A percentile compares a stretch with the other conserved stretches of the same genome.
Conservation (phyloP, 371 early-diverging fungal species). For the Zychaea mexicana region DNA sequence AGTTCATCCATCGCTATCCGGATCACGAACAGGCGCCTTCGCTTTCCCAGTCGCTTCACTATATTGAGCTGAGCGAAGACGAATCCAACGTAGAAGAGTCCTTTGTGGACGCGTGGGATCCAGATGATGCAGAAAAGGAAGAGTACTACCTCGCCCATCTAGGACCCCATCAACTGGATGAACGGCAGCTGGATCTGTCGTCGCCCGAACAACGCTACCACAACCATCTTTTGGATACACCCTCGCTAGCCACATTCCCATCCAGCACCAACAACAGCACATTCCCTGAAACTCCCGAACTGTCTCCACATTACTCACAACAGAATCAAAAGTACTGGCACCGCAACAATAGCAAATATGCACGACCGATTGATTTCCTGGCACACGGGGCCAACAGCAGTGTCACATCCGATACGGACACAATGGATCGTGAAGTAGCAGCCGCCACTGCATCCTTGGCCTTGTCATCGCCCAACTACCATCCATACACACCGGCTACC, state of each 20-base stretch:
- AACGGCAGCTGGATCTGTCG: constrained; percentile 4
- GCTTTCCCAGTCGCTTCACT: constrained; percentile 13
- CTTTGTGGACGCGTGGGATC: constrained; percentile 20
- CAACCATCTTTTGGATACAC: background rate
- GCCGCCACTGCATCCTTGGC: constrained; percentile 28
- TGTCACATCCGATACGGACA: constrained; percentile 38
- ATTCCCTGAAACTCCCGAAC: constrained; percentile 17
- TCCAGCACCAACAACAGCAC: constrained; percentile 7
- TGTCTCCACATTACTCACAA: constrained; percentile 11
- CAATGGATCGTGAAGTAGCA: constrained; percentile 47
- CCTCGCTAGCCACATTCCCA: constrained; percentile 3
- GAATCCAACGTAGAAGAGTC: constrained; percentile 7
- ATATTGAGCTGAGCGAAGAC: constrained; percentile 9
- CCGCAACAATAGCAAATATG: background rate
- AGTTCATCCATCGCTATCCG: constrained; percentile 25
- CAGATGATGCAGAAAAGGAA: constrained; percentile 15
- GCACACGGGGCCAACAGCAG: constrained; percentile 5
- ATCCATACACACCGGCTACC: constrained; percentile 21
- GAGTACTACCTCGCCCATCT: constrained; percentile 8
- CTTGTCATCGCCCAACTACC: constrained; percentile 23
- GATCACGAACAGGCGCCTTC: constrained; percentile 17
- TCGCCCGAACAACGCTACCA: constrained; percentile 14
- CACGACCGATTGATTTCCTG: constrained; percentile 30
- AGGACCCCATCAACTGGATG: constrained; percentile 15
- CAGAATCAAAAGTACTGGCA: constrained; percentile 1